Percentiles rank a stretch among this genome's conserved stretches.
Conservation (phyloP, 495 filamentous ascomycete genomes). For the Penicillium mononematosum region DNA sequence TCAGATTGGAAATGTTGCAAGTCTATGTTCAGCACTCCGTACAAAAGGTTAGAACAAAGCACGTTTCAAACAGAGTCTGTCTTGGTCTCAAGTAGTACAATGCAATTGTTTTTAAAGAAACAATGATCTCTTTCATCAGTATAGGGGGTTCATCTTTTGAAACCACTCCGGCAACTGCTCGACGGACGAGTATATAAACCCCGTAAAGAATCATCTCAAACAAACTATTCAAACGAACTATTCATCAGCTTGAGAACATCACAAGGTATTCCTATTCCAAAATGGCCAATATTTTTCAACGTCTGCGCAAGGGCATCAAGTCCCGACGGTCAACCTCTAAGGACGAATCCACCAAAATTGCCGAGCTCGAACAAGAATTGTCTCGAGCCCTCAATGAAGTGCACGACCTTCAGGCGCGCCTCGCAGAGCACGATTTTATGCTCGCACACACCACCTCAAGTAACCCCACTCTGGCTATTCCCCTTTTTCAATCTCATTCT, state of each 20-base stretch:
- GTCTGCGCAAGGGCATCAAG: not conserved
- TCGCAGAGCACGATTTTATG: conserved; percentile 16
- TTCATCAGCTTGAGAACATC: not conserved
- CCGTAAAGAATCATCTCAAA: not conserved
- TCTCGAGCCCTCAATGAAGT: conserved; percentile 9
- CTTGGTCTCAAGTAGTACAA: not conserved
- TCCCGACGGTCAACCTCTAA: not conserved
- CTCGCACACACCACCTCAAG: not conserved
- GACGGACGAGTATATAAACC: not conserved
- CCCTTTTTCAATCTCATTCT: not conserved
- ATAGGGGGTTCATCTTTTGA: not conserved
- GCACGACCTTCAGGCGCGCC: conserved; percentile 5
- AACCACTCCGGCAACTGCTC: not conserved
- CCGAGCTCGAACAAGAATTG: conserved; percentile 12
- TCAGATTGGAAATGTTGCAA: not conserved
- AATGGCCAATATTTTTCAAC: not conserved
- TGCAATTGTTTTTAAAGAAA: not conserved
- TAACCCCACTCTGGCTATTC: not conserved
- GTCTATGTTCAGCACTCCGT: not conserved
- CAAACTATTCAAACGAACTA: not conserved
- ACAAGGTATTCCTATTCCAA: not conserved
- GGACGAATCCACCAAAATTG: not conserved
- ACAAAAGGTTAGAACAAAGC: not conserved
- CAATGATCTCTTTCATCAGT: not conserved
- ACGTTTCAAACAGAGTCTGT: not conserved